These are phyloP conservation scores for Mycena citricolor DNA, from an alignment of 1,284 basidiomycete genomes.

Conservation along the genomic window DNA sequence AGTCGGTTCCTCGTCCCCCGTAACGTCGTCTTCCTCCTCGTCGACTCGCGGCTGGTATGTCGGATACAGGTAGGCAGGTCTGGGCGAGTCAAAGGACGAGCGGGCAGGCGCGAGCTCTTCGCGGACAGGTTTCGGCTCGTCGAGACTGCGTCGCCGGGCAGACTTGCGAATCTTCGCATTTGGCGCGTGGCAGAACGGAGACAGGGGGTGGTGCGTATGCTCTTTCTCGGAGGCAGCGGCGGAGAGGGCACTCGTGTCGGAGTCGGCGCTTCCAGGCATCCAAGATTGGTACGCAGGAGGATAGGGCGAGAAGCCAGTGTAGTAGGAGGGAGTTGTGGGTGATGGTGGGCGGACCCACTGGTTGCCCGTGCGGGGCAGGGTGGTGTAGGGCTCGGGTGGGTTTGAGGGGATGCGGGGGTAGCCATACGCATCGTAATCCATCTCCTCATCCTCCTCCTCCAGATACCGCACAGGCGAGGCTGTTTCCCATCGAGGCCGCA, in stretches of 20 bases:
- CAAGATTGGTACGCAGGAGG: not conserved
- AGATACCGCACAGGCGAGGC: not conserved
- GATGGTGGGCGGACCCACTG: slow-evolving; percentile 10
- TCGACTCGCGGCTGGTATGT: not conserved
- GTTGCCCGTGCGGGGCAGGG: slow-evolving; percentile 12
- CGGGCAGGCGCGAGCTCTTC: not conserved
- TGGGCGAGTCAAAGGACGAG: not conserved
- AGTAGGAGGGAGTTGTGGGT: slow-evolving; percentile 3
- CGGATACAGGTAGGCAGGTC: not conserved
- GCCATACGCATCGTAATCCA: slow-evolving; percentile 11
- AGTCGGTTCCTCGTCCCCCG: slow-evolving; percentile 1
- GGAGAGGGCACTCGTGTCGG: not conserved
- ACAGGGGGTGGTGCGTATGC: not conserved
- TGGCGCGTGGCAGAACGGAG: too few relatives aligned
- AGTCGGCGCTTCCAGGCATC: slow-evolving; percentile 1
- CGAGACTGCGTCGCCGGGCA: slow-evolving; percentile 15
- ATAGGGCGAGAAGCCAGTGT: not conserved
- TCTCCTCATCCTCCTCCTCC: slow-evolving; percentile 2
- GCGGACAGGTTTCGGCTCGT: slow-evolving; percentile 1
- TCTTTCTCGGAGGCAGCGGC: not conserved
- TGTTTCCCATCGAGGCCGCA: slow-evolving; percentile 9
- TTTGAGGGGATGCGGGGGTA: slow-evolving; percentile 7
- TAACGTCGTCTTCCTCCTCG: not conserved
- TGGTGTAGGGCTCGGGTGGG: not conserved
- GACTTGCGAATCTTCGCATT: slow-evolving; percentile 19